Conservation (phyloP, 2,329 filamentous ascomycete genomes). For the Fusarium sp. region DNA sequence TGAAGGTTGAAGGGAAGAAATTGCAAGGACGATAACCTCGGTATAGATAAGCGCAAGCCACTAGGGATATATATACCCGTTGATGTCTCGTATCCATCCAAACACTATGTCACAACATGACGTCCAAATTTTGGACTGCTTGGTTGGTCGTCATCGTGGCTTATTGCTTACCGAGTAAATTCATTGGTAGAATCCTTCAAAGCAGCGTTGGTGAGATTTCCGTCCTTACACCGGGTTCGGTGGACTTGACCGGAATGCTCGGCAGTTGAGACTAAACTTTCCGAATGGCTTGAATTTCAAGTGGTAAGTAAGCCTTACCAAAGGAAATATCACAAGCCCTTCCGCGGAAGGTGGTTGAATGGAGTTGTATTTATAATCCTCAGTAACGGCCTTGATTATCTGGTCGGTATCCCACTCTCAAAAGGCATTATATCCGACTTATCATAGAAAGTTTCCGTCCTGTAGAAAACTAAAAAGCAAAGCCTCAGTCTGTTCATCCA, state of each 20-base stretch:
- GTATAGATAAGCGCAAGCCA: conserved; percentile 13
- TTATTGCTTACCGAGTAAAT: not conserved
- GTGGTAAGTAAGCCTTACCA: not conserved
- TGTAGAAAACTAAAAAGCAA: not conserved
- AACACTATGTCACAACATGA: conserved; percentile 7
- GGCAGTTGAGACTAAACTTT: not conserved
- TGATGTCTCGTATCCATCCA: conserved; percentile 21
- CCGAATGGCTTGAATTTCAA: not conserved
- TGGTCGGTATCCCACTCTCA: not conserved
- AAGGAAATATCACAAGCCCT: accelerated
- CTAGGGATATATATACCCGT: not conserved
- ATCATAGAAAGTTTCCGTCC: not conserved
- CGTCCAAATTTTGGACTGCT: accelerated
- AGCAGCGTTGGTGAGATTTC: not conserved
- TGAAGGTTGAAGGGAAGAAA: conserved; percentile 8
- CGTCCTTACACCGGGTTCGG: not conserved
- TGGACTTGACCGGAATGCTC: not conserved
- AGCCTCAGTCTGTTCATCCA: conserved; percentile 7
- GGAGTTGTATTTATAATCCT: accelerated
- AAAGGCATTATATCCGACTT: not conserved
- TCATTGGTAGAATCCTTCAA: not conserved
- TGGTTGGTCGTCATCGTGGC: not conserved
- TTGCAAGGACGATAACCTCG: conserved; percentile 5
- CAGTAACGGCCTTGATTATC: accelerated
- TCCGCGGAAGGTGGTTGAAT: accelerated